These are phyloP conservation scores for Monocercomonoides exilis DNA, from an alignment of 78 protist genomes.

Conservation along the genomic window DNA sequence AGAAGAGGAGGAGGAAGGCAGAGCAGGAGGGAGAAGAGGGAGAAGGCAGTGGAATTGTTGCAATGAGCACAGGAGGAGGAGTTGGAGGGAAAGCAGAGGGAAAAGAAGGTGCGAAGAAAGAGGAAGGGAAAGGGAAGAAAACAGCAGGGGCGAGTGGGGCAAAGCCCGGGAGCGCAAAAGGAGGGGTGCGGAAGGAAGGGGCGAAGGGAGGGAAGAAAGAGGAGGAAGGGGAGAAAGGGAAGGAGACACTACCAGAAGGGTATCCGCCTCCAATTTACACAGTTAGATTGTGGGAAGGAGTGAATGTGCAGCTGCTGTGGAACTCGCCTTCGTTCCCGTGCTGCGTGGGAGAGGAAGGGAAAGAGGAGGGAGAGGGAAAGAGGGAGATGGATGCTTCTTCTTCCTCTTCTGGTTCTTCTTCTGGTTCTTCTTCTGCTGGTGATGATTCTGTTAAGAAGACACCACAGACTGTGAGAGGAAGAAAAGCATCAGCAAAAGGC, in stretches of 20 bases:
- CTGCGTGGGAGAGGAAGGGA: neutral
- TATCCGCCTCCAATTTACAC: neutral
- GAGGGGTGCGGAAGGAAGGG: too few relatives aligned
- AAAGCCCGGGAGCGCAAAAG: too few relatives aligned
- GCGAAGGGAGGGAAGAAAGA: neutral
- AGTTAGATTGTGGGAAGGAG: neutral
- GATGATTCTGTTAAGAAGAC: neutral
- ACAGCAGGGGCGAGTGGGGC: neutral
- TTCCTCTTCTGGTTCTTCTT: too few relatives aligned
- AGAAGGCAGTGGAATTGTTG: too few relatives aligned
- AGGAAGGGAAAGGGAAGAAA: neutral
- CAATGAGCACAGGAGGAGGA: too few relatives aligned
- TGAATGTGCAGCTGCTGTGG: neutral
- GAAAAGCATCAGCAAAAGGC: neutral
- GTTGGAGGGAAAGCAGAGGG: too few relatives aligned
- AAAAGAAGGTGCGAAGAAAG: too few relatives aligned
- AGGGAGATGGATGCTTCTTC: too few relatives aligned
- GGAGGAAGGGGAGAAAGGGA: neutral
- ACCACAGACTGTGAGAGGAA: neutral
- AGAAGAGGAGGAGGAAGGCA: too few relatives aligned
- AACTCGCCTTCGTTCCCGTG: neutral
- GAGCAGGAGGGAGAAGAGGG: too few relatives aligned
- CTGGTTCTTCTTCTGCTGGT: too few relatives aligned
- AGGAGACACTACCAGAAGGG: too few relatives aligned
- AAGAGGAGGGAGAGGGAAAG: neutral